Conservation (phyloP, 768 basidiomycete genomes). For the Boletus reticulatus region DNA sequence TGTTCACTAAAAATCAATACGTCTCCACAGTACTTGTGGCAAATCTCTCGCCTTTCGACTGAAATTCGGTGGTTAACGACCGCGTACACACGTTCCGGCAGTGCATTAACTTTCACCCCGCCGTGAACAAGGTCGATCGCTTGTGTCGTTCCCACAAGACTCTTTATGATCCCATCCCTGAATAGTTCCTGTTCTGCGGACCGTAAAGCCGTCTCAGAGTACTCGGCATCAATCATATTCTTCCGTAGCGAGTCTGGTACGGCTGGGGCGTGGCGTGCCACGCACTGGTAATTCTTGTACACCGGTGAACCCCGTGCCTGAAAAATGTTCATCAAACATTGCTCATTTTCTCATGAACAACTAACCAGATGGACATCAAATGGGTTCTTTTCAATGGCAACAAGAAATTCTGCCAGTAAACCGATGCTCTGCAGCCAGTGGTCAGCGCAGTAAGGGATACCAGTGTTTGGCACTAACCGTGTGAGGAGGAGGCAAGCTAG, state of each 20-base stretch:
- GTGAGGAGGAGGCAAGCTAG: conserved; percentile 78
- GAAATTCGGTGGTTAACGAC: conserved; percentile 74
- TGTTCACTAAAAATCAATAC: conserved; percentile 1
- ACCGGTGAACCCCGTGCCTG: conserved; percentile 57
- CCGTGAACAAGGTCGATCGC: conserved; percentile 72
- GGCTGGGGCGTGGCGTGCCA: conserved; percentile 57
- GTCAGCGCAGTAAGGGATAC: conserved; percentile 4
- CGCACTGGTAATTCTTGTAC: conserved; percentile 62
- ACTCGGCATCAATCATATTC: conserved; percentile 44
- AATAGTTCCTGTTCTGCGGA: conserved; percentile 49
- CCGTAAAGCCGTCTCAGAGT: conserved; percentile 50
- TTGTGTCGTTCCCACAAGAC: conserved; percentile 67
- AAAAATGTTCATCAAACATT: neutral
- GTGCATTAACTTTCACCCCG: conserved; percentile 73
- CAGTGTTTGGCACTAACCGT: conserved; percentile 47
- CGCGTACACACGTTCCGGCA: conserved; percentile 71
- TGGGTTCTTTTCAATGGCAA: conserved; percentile 67
- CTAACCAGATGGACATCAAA: conserved; percentile 49
- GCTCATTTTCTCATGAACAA: neutral
- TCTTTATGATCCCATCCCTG: conserved; percentile 39
- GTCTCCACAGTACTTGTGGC: neutral
- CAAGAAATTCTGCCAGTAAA: conserved; percentile 69
- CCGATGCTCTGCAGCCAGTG: conserved; percentile 66
- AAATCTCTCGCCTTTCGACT: conserved; percentile 45
- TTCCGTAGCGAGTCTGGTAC: conserved; percentile 48